Conservation (phyloP, 2,329 filamentous ascomycete genomes). For the Amylocarpus encephaloides region DNA sequence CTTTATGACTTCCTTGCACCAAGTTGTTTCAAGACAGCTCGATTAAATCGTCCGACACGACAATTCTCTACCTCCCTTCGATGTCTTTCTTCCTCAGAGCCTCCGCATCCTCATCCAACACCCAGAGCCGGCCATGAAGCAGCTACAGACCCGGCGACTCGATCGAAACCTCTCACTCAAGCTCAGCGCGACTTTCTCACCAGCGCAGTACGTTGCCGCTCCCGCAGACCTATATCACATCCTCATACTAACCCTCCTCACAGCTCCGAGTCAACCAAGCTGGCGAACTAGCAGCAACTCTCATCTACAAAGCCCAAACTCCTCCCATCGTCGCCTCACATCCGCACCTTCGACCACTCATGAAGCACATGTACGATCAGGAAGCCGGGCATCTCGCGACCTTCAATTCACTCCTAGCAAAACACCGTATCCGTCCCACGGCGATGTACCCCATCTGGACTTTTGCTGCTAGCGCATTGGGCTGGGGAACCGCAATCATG, state of each 20-base stretch:
- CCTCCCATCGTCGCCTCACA: slow-evolving; percentile 73
- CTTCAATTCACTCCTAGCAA: slow-evolving; percentile 77
- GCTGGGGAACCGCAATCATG: slow-evolving; percentile 84
- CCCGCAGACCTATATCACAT: background rate
- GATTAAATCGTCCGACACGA: slow-evolving; percentile 15
- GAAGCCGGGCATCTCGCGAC: slow-evolving; percentile 80
- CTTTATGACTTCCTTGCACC: slow-evolving; percentile 37
- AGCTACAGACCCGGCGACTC: slow-evolving; percentile 12
- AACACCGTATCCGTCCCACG: slow-evolving; percentile 86
- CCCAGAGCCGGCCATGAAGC: slow-evolving; percentile 32
- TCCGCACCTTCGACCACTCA: slow-evolving; percentile 81
- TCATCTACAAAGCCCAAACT: slow-evolving; percentile 88
- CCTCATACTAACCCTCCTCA: background rate
- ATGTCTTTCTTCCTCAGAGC: background rate
- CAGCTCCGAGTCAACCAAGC: slow-evolving; percentile 93
- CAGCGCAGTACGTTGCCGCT: slow-evolving; percentile 51
- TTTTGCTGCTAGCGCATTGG: slow-evolving; percentile 69
- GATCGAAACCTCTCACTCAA: slow-evolving; percentile 49
- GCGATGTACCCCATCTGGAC: slow-evolving; percentile 90
- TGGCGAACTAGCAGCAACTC: slow-evolving; percentile 89
- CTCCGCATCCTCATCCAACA: slow-evolving; percentile 21
- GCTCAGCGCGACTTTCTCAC: slow-evolving; percentile 70
- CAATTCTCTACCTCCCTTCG: slow-evolving; percentile 18
- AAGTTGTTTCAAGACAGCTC: slow-evolving; percentile 24
- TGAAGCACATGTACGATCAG: slow-evolving; percentile 98